phyloP scores from a whole-genome alignment of 345 rosid genomes.

The Eucalyptus viminalis region DNA sequence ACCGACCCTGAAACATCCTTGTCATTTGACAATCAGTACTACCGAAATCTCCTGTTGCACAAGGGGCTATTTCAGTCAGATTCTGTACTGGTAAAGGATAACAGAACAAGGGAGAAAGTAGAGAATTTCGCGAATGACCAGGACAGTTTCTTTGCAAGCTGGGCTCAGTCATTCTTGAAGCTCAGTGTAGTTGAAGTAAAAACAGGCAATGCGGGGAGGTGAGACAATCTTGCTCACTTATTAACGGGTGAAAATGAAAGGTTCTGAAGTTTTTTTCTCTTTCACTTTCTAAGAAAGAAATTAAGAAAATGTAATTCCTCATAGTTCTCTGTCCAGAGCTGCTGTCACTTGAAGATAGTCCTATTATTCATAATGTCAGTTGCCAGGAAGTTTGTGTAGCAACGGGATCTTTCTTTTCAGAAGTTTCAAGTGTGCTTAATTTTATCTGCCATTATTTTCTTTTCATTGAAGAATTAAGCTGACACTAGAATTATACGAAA shows the following conservation, averaged over 20 bases:
- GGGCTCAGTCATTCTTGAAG: constrained; percentile 68
- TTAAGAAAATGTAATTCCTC: not conserved
- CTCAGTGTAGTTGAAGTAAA: constrained; percentile 60
- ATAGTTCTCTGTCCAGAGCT: not conserved
- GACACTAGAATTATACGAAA: not conserved
- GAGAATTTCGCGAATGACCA: constrained; percentile 43
- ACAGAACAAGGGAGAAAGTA: constrained; percentile 36
- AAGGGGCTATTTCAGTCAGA: constrained; percentile 73
- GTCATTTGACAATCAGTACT: constrained; percentile 59
- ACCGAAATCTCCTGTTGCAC: constrained; percentile 31
- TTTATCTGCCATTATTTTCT: not conserved
- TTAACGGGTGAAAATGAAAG: not conserved
- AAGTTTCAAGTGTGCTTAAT: not conserved
- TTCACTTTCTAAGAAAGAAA: not conserved
- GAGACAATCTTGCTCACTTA: constrained; percentile 42
- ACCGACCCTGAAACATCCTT: constrained; percentile 54
- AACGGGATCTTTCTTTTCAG: not conserved
- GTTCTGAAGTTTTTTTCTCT: not conserved
- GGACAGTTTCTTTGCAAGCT: constrained; percentile 37
- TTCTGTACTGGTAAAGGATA: constrained; percentile 41
- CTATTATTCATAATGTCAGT: not conserved
- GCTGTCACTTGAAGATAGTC: not conserved
- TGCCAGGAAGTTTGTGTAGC: not conserved
- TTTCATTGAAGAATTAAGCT: not conserved
- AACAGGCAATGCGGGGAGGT: constrained; percentile 53